A percentile compares a stretch with the other conserved stretches of the same genome.
These are phyloP conservation scores for Leccinum sublutescens DNA, from an alignment of 768 basidiomycete species.

Conservation along the genomic window DNA sequence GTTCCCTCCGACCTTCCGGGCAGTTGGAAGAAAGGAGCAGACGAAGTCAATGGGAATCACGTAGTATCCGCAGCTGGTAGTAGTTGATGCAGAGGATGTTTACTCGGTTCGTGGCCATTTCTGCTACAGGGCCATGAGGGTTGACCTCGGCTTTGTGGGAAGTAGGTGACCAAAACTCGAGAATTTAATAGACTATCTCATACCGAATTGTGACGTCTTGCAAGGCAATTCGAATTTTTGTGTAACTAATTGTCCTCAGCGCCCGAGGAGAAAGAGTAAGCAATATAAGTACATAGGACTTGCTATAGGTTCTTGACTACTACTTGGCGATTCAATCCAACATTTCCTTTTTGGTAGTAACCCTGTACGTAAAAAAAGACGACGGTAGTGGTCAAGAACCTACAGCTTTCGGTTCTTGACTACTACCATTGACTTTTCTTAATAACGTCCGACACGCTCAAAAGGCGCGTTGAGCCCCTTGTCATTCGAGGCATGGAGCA, in stretches of 20 bases:
- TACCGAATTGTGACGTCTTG: not conserved
- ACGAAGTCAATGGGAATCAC: conserved; percentile 13
- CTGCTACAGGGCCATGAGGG: conserved; percentile 5
- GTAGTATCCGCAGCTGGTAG: not conserved
- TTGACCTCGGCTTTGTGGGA: conserved; percentile 8
- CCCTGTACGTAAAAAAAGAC: not conserved
- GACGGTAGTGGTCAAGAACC: not conserved
- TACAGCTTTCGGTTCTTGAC: not conserved
- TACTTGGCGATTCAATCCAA: not conserved
- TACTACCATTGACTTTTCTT: not conserved
- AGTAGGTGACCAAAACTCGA: conserved; percentile 9
- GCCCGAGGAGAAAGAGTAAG: too few relatives aligned
- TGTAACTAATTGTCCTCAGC: too few relatives aligned
- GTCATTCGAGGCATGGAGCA: not conserved
- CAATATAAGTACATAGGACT: not conserved
- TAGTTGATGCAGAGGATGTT: not conserved
- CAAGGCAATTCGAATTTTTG: not conserved
- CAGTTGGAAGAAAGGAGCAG: conserved; percentile 2
- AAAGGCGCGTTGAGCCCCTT: too few relatives aligned
- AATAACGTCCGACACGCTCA: not conserved
- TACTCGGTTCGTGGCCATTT: conserved; percentile 13
- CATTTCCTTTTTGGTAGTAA: not conserved
- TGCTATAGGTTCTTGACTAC: not conserved
- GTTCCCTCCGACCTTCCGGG: conserved; percentile 19
- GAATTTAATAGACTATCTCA: not conserved